A percentile compares a stretch with the other conserved stretches of the same genome.
Evolutionary conservation across 2,329 filamentous ascomycete genomes (phyloP).

Genomic region (Fonsecaea erecta): DNA sequence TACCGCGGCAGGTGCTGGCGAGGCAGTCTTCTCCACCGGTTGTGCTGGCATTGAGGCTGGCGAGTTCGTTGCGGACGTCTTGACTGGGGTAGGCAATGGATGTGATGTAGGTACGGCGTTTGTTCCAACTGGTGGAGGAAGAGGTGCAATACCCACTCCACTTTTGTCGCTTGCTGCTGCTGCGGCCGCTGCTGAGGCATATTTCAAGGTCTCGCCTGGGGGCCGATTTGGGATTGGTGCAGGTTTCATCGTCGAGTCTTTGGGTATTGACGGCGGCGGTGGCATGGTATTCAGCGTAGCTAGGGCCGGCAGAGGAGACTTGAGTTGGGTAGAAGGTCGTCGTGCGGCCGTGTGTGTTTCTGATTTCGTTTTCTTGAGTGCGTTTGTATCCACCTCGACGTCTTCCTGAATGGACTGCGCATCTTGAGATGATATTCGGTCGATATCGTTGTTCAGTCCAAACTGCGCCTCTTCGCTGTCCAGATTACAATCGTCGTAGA

Average conservation of each 20-base stretch:
- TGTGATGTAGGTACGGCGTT: conserved; percentile 53
- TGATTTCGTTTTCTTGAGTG: conserved; percentile 61
- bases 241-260: conserved; percentile 80
- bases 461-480: conserved; percentile 89
- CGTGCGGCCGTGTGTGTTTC: conserved; percentile 64
- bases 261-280: conserved; percentile 47
- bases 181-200: conserved; percentile 92
- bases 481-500: conserved; percentile 93
- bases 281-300: conserved; percentile 78
- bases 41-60: conserved; percentile 57
- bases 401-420: conserved; percentile 91
- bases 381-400: conserved; percentile 52
- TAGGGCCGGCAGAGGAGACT: conserved; percentile 83
- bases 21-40: conserved; percentile 49
- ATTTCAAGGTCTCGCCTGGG: conserved; percentile 89
- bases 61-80: conserved; percentile 63
- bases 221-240: conserved; percentile 82
- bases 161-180: conserved; percentile 90
- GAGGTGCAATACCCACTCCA: conserved; percentile 84
- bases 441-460: conserved; percentile 78
- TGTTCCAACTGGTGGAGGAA: conserved; percentile 83
- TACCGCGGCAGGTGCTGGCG: conserved; percentile 42
- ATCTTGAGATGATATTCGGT: conserved; percentile 93
- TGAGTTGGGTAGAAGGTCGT: conserved; percentile 85
- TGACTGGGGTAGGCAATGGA: conserved; percentile 55